phyloP scores from a whole-genome alignment of 140 eudicot genomes.

The Senecio squalidus region DNA sequence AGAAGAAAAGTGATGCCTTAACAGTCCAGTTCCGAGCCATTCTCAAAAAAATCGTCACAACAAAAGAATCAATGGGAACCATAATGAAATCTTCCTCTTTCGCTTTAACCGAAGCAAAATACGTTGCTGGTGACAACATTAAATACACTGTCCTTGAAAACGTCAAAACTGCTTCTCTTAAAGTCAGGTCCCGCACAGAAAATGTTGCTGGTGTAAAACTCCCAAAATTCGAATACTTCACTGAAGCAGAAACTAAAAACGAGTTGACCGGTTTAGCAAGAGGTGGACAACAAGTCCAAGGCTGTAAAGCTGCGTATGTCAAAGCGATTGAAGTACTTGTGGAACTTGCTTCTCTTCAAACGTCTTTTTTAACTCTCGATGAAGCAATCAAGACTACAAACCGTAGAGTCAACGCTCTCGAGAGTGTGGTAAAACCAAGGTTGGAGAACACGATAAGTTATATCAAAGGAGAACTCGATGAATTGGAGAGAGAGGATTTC shows the following conservation, averaged over 20 bases:
- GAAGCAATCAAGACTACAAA: constrained; percentile 95
- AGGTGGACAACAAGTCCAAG: constrained; percentile 95
- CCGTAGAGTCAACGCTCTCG: constrained; percentile 92
- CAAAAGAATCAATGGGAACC: constrained; percentile 93
- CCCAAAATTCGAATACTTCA: constrained; percentile 73
- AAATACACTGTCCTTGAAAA: constrained; percentile 76
- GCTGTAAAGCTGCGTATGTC: constrained; percentile 78
- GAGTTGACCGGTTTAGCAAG: constrained; percentile 87
- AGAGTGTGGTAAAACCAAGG: constrained; percentile 89
- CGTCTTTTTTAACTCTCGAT: constrained; percentile 92
- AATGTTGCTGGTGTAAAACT: constrained; percentile 94
- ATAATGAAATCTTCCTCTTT: constrained; percentile 75
- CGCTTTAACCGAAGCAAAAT: constrained; percentile 86
- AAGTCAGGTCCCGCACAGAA: constrained; percentile 71
- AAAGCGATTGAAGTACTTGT: constrained; percentile 89
- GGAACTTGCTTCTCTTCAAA: constrained; percentile 92
- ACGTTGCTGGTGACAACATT: constrained; percentile 92
- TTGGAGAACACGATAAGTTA: constrained; percentile 77
- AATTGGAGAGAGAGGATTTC: constrained; percentile 92
- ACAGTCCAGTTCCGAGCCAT: constrained; percentile 90
- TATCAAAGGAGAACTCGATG: constrained; percentile 89
- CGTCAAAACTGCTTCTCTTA: constrained; percentile 65
- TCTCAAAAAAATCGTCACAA: constrained; percentile 73
- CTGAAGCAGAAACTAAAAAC: constrained; percentile 77
- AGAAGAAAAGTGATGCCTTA: constrained; percentile 93